Percentiles rank a stretch among this genome's conserved stretches.
phyloP scores from a whole-genome alignment of 768 basidiomycete genomes.

The Hortiboletus campestris region DNA sequence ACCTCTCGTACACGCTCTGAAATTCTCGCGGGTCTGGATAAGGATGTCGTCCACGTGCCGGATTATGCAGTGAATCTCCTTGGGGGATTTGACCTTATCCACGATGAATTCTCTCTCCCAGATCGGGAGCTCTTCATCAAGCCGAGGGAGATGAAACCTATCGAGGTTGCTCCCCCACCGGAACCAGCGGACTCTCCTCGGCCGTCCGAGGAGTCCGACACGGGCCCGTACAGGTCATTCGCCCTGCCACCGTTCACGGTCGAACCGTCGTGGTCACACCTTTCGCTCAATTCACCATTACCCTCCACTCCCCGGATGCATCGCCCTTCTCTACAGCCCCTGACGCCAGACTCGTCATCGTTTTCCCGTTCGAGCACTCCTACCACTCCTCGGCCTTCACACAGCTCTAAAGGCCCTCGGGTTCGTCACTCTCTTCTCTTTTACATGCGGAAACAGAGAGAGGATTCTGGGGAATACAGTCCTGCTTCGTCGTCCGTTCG shows the following conservation, averaged over 20 bases:
- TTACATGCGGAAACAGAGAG: conserved; percentile 31
- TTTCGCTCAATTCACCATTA: conserved; percentile 19
- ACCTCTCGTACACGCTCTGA: conserved; percentile 36
- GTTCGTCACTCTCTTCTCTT: conserved; percentile 29
- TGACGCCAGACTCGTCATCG: conserved; percentile 31
- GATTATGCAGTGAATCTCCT: conserved; percentile 46
- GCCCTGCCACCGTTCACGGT: conserved; percentile 28
- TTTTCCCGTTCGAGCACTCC: conserved; percentile 32
- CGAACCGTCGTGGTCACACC: conserved; percentile 18
- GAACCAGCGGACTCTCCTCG: conserved; percentile 13
- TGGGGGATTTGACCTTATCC: conserved; percentile 40
- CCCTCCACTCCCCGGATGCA: conserved; percentile 24
- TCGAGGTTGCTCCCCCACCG: conserved; percentile 28
- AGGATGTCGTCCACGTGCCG: conserved; percentile 39
- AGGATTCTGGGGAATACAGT: conserved; percentile 16
- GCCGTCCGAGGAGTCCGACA: conserved; percentile 36
- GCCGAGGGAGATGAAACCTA: conserved; percentile 30
- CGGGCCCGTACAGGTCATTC: conserved; percentile 32
- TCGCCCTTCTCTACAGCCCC: conserved; percentile 27
- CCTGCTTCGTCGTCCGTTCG: conserved; percentile 25
- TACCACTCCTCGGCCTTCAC: conserved; percentile 25
- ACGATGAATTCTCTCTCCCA: conserved; percentile 34
- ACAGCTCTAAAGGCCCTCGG: conserved; percentile 28
- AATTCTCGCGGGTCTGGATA: conserved; percentile 35
- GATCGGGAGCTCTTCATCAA: conserved; percentile 30